Evolutionary conservation across 2,329 filamentous ascomycete genomes (phyloP).

Genomic region (Aureobasidium sp.): DNA sequence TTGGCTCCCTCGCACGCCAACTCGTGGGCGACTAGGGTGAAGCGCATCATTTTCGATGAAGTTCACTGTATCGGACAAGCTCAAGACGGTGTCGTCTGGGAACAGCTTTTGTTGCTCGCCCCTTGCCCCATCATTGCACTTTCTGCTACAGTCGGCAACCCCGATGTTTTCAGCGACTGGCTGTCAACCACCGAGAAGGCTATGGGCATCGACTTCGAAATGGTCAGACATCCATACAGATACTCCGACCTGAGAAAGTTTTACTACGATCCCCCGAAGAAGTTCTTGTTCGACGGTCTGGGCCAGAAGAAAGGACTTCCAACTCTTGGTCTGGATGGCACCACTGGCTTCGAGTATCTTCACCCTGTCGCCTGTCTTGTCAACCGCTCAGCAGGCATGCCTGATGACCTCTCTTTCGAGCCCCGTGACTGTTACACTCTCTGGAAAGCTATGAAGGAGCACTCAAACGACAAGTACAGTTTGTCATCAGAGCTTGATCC

Average conservation of each 20-base stretch:
- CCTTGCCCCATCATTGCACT: slow-evolving; percentile 72
- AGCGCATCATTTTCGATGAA: slow-evolving; percentile 74
- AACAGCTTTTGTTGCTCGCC: slow-evolving; percentile 63
- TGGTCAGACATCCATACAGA: slow-evolving; percentile 58
- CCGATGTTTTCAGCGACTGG: slow-evolving; percentile 60
- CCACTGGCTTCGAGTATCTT: slow-evolving; percentile 47
- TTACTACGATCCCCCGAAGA: slow-evolving; percentile 46
- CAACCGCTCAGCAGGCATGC: slow-evolving; percentile 52
- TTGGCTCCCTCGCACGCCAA: slow-evolving; percentile 56
- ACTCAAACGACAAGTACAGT: slow-evolving; percentile 37
- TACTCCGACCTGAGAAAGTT: slow-evolving; percentile 77
- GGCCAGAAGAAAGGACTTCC: slow-evolving; percentile 29
- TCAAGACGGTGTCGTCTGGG: slow-evolving; percentile 69
- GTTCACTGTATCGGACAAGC: slow-evolving; percentile 71
- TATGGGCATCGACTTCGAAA: slow-evolving; percentile 55
- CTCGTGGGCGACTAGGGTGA: slow-evolving; percentile 58
- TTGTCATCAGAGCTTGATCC: slow-evolving; percentile 45
- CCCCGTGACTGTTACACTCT: slow-evolving; percentile 60
- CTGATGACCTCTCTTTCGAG: slow-evolving; percentile 61
- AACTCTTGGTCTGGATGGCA: slow-evolving; percentile 40
- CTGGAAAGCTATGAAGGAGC: slow-evolving; percentile 55
- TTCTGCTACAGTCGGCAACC: slow-evolving; percentile 72
- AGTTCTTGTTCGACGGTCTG: slow-evolving; percentile 46
- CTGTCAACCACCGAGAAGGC: slow-evolving; percentile 53
- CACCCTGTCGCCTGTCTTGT: slow-evolving; percentile 58